Base-by-base conservation (phyloP, 345 rosid genomes). In the Erysimum cheiranthoides region DNA sequence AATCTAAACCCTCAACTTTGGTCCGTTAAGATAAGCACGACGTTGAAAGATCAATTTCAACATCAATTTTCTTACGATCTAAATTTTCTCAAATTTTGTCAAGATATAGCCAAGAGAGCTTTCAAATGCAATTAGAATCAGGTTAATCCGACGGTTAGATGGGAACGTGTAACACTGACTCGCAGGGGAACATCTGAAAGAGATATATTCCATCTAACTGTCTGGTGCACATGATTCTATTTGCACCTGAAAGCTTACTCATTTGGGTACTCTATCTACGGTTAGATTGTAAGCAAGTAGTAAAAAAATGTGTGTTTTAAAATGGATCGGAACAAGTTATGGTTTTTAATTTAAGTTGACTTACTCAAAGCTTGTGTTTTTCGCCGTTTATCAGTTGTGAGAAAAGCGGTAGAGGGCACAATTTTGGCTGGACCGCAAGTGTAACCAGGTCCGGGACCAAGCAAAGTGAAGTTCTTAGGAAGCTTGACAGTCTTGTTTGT, bases 401-500 rank as follows among this genome's bases (percentile, higher is more conserved):
- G 84, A 75, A 91, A 91, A 62, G 13, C 81, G 9, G 92, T 81
- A 28, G 96, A 52, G 42, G 93, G 90, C 46, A 88, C 96, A 53
- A 88, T 54, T 57, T 84, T 91, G 52, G 97, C 90, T 61, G 93
- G 96, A 40, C 96, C 88, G 21, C 98, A 91, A 47, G 94, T 91
- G 87, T 91, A 93, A 10, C 98, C 97, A 4, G 83, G 96, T 8
- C 94, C 93, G 0, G 94, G 94, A 50, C 94, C 96, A 10, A 88
- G 86, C 75, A 91, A 70, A 35, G 93, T 90, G 84, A 91, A 93
- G 83, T 91, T 93, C 85, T 85, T 87, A 52, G 98, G 98, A 28
- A 90, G 86, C 81, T 86, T 89, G 27, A 91, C 91, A 0, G 98
- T 89, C 76, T 85, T 89, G 78, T 93, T 93, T 1, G 93, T 83